These are phyloP conservation scores for Coniochaeta ligniaria DNA, from an alignment of 2,329 filamentous ascomycete genomes.

Conservation along the genomic window DNA sequence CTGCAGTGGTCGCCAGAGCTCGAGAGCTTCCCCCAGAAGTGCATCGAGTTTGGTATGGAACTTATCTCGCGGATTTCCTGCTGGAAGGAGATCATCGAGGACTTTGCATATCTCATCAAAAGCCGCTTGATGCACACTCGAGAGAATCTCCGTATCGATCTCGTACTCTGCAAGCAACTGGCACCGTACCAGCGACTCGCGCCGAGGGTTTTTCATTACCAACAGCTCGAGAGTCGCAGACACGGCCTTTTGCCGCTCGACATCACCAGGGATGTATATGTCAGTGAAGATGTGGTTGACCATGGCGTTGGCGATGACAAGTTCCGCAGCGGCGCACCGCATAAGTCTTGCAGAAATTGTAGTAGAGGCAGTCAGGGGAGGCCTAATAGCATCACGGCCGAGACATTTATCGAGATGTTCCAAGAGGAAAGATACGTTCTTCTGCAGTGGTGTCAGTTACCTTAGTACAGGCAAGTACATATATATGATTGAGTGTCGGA, in stretches of 20 bases:
- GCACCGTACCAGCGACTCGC: slow-evolving; percentile 18
- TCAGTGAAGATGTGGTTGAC: slow-evolving; percentile 19
- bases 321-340: slow-evolving; percentile 21
- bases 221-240: slow-evolving; percentile 15
- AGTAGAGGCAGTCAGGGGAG: no score
- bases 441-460: not conserved
- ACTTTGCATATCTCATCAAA: slow-evolving; percentile 2
- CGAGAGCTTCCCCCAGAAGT: slow-evolving; percentile 10
- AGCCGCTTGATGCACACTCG: not conserved
- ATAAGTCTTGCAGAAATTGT: slow-evolving; percentile 17
- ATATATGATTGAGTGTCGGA: not conserved
- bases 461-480: not conserved
- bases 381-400: no score
- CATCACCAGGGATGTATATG: slow-evolving; percentile 15
- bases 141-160: not conserved
- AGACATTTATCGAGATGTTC: not conserved
- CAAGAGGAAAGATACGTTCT: not conserved
- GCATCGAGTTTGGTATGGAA: slow-evolving; percentile 6
- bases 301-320: slow-evolving; percentile 16
- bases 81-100: not conserved
- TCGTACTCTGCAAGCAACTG: slow-evolving; percentile 15
- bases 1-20: not conserved
- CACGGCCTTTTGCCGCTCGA: slow-evolving; percentile 9
- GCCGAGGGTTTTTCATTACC: slow-evolving; percentile 9
- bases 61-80: not conserved